Base-by-base conservation (phyloP, 2,329 filamentous ascomycete species). In the Ophiocordyceps unilateralis region DNA sequence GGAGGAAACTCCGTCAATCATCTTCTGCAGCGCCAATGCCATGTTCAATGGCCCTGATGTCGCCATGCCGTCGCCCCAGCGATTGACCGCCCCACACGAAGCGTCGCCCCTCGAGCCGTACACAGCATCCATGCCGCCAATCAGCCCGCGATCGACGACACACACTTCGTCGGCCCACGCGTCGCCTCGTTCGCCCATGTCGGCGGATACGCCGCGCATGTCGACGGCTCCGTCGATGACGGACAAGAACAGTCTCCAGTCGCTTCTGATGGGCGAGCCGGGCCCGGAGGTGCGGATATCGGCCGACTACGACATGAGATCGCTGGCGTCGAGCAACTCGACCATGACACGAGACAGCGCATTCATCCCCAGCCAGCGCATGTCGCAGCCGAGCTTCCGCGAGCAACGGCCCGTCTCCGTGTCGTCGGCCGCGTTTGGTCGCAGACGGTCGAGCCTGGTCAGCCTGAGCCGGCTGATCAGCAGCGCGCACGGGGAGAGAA, bases 391-490 rank as follows among this genome's bases (percentile, higher is more conserved):
- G 37, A 63, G 62, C 4, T 62, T 68, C 26, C 64, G 66, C 15
- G 70, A 75, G 19, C 72, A 78, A 49, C 70, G 76, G 4, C 77
- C 76, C 1, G 70, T 73, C 5, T 81, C 76, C 0, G 71, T 80
- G 23, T 77, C 73, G 2, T 71, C 72, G 12, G 66, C 70, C 11
- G 70, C 73, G 3, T 79, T 80, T 47, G 79, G 78, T 20, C 76
- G 78, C 37, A 78, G 85, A 53, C 74, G 83, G 43, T 81, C 79
- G 4, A 88, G 83, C 54, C 72, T 89, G 49, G 82, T 77, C 24
- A 87, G 83, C 53, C 65, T 89, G 24, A 85, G 82, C 49, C 76
- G 83, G 41, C 67, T 89, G 34, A 82, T 88, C 53, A 83, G 78
- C 57, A 80, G 76, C 49, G 78, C 78, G 3, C 81, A 85, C 51